Base-by-base conservation (phyloP, 2,329 filamentous ascomycete genomes). In the Periconia macrospinosa region DNA sequence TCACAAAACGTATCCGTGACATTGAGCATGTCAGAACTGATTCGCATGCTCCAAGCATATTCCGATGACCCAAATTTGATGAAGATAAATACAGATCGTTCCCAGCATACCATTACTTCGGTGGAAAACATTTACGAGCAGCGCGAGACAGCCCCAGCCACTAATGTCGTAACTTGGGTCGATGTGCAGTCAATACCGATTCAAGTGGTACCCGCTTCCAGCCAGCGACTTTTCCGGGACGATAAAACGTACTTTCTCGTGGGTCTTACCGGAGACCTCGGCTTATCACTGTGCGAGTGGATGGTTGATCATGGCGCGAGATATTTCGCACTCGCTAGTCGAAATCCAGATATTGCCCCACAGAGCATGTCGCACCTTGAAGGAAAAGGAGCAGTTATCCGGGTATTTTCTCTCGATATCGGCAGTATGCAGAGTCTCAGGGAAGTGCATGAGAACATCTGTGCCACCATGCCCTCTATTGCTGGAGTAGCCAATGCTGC, bases 271-370 rank as follows among this genome's bases (percentile, higher is more conserved):
- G 64, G 66, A 2, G 57, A 53, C 1, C 15, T 69, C 19, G 67
- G 66, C 0, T 42, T 49, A 0, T 62, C 62, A 1, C 43, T 69
- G 1, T 52, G 50, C 19, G 6, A 52, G 10, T 70, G 59, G 58
- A 67, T 70, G 66, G 49, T 65, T 2, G 14, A 17, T 2, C 51
- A 60, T 20, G 64, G 64, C 1, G 68, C 66, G 3, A 47, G 52
- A n/a, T 14, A 63, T 19, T 40, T 70, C 17, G 58, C 59, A 2
- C 27, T 82, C 2, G 71, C 75, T 0, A 78, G 75, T 45, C 73
- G 79, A 1, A 69, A 66, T 10, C 73, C 76, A 3, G 59, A 69
- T 2, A 53, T 78, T 2, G 61, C 75, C 13, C 48, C 47, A 15
- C 33, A 42, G 2, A 48, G 54, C 56, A 3, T 57, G 3, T 43